Percentiles rank a stretch among this genome's conserved stretches.
phyloP scores from a whole-genome alignment of 2,329 filamentous ascomycete species.

The Ophiostoma novo-ulmi region DNA sequence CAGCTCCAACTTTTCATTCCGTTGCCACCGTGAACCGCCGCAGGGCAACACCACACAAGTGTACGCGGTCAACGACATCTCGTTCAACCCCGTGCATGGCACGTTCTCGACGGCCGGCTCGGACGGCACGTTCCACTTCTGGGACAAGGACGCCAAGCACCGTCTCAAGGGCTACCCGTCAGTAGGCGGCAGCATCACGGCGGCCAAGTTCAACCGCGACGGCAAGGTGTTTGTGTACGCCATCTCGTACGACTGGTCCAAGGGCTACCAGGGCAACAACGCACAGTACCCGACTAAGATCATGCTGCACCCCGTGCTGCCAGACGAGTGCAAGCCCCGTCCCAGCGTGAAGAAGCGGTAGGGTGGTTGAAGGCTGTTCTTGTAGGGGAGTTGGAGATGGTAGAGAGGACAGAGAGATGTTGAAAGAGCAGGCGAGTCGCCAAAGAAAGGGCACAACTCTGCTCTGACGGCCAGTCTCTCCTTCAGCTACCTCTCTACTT shows the following conservation, averaged over 20 bases:
- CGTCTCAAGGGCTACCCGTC: constrained; percentile 81
- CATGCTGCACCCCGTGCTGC: constrained; percentile 71
- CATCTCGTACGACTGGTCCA: constrained; percentile 96
- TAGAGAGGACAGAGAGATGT: background rate
- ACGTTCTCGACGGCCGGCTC: constrained; percentile 97
- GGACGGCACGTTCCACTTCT: constrained; percentile 95
- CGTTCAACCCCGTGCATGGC: constrained; percentile 91
- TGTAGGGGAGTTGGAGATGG: background rate
- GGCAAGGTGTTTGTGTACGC: constrained; percentile 85
- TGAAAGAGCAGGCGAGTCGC: background rate
- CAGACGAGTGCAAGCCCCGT: constrained; percentile 59
- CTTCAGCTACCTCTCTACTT: background rate
- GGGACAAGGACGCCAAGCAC: constrained; percentile 90
- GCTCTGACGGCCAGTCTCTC: background rate
- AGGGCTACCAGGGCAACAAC: constrained; percentile 83
- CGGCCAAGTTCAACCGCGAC: constrained; percentile 83
- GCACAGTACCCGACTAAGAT: constrained; percentile 71
- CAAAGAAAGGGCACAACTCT: background rate
- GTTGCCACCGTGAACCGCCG: constrained; percentile 86
- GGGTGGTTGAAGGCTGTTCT: background rate
- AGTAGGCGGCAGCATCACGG: constrained; percentile 79
- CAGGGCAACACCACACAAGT: constrained; percentile 77
- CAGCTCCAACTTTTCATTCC: constrained; percentile 95
- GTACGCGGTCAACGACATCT: constrained; percentile 93
- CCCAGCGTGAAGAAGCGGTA: constrained; percentile 55